Percentiles rank a stretch among this genome's conserved stretches.
phyloP scores from a whole-genome alignment of 257 asterid species.

The Solanum chaucha region DNA sequence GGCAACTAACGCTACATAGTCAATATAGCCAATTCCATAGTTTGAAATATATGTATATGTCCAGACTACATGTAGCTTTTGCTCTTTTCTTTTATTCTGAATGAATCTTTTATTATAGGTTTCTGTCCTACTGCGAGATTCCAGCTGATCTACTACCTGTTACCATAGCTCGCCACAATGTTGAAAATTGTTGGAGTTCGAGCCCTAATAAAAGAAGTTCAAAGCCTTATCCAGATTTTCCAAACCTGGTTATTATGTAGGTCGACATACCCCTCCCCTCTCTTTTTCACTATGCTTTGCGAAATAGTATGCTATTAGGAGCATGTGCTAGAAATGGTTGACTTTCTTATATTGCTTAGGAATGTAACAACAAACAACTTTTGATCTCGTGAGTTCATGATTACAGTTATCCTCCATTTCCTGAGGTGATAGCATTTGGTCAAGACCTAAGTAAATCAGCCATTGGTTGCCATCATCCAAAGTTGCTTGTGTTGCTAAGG shows the following conservation, averaged over 20 bases:
- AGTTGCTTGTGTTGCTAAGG: too few species aligned
- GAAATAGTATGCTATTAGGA: too few species aligned
- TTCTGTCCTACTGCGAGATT: constrained; percentile 55
- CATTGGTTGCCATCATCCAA: too few species aligned
- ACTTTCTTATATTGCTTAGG: too few species aligned
- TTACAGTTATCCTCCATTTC: too few species aligned
- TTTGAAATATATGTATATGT: not conserved
- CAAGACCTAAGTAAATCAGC: too few species aligned
- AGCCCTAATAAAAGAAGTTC: constrained; percentile 53
- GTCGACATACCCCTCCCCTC: constrained; percentile 7
- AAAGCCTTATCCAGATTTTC: constrained; percentile 38
- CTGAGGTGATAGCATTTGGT: too few species aligned
- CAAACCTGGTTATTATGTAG: constrained; percentile 62
- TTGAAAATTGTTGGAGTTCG: constrained; percentile 69
- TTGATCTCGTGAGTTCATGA: too few species aligned
- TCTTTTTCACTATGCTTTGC: too few species aligned
- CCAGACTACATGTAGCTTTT: not conserved
- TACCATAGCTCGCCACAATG: constrained; percentile 72
- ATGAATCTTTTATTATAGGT: constrained; percentile 33
- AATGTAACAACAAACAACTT: too few species aligned
- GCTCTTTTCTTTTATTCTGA: constrained; percentile 4
- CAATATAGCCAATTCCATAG: not conserved
- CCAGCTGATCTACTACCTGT: constrained; percentile 43
- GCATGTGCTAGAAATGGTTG: too few species aligned
- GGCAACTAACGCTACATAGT: not conserved